Percentiles rank a stretch among this genome's conserved stretches.
phyloP scores from a whole-genome alignment of 1,284 basidiomycete genomes.

The Agroathelia rolfsii region DNA sequence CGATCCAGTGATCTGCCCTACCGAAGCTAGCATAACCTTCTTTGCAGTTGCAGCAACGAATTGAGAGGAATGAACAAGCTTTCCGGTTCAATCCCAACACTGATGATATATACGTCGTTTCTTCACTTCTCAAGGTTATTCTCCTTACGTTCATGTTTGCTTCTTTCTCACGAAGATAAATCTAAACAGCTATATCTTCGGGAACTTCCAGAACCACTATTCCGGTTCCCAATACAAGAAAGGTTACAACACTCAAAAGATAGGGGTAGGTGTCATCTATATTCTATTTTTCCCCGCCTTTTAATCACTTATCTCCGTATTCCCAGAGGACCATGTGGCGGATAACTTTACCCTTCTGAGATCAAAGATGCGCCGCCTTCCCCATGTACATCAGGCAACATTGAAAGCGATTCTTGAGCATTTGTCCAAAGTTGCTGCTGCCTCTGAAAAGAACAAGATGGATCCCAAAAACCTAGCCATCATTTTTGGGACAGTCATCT shows the following conservation, averaged over 20 bases:
- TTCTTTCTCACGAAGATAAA: background rate
- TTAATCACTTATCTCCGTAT: slow-evolving; percentile 10
- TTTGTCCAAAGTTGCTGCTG: slow-evolving; percentile 66
- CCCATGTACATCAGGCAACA: slow-evolving; percentile 83
- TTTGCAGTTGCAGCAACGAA: slow-evolving; percentile 62
- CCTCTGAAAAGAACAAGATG: slow-evolving; percentile 86
- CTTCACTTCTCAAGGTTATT: slow-evolving; percentile 81
- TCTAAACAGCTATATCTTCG: slow-evolving; percentile 68
- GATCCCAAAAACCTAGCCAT: slow-evolving; percentile 84
- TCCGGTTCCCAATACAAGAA: slow-evolving; percentile 77
- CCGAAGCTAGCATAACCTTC: background rate
- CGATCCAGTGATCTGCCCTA: background rate
- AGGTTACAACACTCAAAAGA: slow-evolving; percentile 76
- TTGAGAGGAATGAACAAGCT: slow-evolving; percentile 82
- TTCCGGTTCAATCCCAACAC: slow-evolving; percentile 71
- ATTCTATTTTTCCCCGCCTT: background rate
- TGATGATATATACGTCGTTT: slow-evolving; percentile 86
- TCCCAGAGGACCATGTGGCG: slow-evolving; percentile 58
- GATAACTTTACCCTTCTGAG: slow-evolving; percentile 69
- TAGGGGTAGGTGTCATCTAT: slow-evolving; percentile 36
- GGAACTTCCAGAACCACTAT: slow-evolving; percentile 89
- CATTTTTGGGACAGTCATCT: slow-evolving; percentile 77
- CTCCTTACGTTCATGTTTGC: background rate
- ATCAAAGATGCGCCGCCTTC: slow-evolving; percentile 75
- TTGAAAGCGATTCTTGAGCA: slow-evolving; percentile 85